phyloP scores from a whole-genome alignment of 2,329 filamentous ascomycete species.

The Paracamarosporium sp. region DNA sequence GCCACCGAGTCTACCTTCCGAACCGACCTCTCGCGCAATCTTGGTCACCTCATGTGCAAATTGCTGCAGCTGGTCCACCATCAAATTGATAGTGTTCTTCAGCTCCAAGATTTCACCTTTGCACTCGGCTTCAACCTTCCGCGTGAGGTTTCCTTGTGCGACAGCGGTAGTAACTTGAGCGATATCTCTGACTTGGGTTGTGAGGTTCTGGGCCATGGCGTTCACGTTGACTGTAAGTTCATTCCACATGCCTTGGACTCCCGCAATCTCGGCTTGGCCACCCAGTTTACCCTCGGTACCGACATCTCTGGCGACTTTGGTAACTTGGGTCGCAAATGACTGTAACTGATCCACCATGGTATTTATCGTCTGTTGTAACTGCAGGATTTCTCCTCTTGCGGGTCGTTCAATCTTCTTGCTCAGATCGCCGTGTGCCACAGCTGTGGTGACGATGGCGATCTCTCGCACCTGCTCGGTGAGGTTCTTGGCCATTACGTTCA shows the following conservation, averaged over 20 bases:
- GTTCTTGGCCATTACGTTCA: slow-evolving; percentile 99
- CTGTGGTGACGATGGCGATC: slow-evolving; percentile 95
- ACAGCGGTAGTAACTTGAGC: slow-evolving; percentile 61
- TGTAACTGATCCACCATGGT: slow-evolving; percentile 72
- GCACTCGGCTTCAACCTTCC: slow-evolving; percentile 59
- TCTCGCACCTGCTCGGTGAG: slow-evolving; percentile 96
- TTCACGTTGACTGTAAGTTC: slow-evolving; percentile 66
- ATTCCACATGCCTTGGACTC: slow-evolving; percentile 72
- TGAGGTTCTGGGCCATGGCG: slow-evolving; percentile 61
- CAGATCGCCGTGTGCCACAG: slow-evolving; percentile 91
- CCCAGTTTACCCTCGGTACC: slow-evolving; percentile 69
- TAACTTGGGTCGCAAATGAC: slow-evolving; percentile 70
- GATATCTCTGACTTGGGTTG: slow-evolving; percentile 61
- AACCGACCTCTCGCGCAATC: slow-evolving; percentile 60
- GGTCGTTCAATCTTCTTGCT: slow-evolving; percentile 96
- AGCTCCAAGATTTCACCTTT: slow-evolving; percentile 60
- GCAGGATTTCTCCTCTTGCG: slow-evolving; percentile 90
- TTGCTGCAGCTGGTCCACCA: slow-evolving; percentile 61
- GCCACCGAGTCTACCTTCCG: slow-evolving; percentile 58
- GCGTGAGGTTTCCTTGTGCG: slow-evolving; percentile 58
- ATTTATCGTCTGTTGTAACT: slow-evolving; percentile 88
- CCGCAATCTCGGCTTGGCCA: slow-evolving; percentile 69
- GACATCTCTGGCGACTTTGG: slow-evolving; percentile 69
- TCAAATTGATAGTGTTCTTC: slow-evolving; percentile 60
- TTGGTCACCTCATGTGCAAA: slow-evolving; percentile 62